Base-by-base conservation (phyloP, 2,329 filamentous ascomycete species). In the Aspergillus tubingensis region DNA sequence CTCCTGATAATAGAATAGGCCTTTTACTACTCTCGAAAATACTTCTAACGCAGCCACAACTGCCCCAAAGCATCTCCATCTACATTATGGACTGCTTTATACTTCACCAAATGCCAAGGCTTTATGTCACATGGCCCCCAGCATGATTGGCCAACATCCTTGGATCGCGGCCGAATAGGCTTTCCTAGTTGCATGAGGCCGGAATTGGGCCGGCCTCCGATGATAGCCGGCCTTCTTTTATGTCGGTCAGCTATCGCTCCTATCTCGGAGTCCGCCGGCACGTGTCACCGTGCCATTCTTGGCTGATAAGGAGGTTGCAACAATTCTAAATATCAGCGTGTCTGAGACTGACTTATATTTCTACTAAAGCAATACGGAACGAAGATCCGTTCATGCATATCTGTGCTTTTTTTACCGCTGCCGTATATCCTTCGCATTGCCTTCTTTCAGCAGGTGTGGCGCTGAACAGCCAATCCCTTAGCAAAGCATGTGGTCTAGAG, bases 201-300 rank as follows among this genome's bases (percentile, higher is more conserved):
- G 76, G 76, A 77, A 77, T 77, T 68, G 62, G 67, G 62, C 76
- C 75, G 76, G 75, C 75, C 75, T 77, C 73, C 73, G 73, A 58
- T 49, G 67, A 64, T 74, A 73, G 60, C 73, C 73, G 73, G 55
- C 65, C 57, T 57, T 4, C 11, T 57, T 62, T 63, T 66, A 61
- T 62, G 48, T 44, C 52, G 38, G 36, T 38, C 21, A 10, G 21
- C 53, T 38, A 55, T 55, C 53, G 25, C 19, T 44, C 39, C 17
- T 25, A 30, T 55, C 19, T 21, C 32, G 51, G 36, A 54, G 19
- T 41, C 51, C 39, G 15, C 19, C 52, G 50, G 50, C 30, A 52
- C 27, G 19, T 43, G 44, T 50, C 25, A 13, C 47, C 13, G 23
- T 23, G 44, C 44, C 21, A 15, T 25, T 13, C 44, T 25, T 13